Percentiles rank a stretch among this genome's conserved stretches.
These are phyloP conservation scores for Fusarium sp. DNA, from an alignment of 2,329 filamentous ascomycete species.

Conservation along the genomic window DNA sequence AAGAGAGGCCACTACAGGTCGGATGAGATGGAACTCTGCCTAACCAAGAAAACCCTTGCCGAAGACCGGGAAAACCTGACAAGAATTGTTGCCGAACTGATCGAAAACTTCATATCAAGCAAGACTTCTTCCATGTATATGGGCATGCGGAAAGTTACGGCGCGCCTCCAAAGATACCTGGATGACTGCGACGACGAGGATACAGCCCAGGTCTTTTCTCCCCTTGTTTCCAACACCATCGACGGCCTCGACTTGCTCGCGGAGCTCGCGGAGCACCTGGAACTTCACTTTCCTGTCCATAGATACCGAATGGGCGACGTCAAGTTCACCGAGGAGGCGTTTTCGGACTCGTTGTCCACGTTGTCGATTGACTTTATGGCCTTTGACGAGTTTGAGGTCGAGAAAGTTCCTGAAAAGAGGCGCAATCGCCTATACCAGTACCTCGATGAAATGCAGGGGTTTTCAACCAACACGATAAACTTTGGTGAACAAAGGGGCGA, in stretches of 20 bases:
- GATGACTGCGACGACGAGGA: slow-evolving; percentile 28
- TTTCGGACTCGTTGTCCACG: neutral
- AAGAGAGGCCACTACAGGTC: slow-evolving; percentile 6
- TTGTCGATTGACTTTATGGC: slow-evolving; percentile 23
- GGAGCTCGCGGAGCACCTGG: slow-evolving; percentile 37
- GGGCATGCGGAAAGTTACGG: slow-evolving; percentile 35
- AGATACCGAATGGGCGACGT: neutral
- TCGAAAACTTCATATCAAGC: slow-evolving; percentile 39
- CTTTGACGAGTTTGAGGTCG: slow-evolving; percentile 33
- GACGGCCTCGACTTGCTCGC: slow-evolving; percentile 36
- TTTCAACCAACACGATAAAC: neutral
- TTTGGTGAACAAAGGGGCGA: slow-evolving; percentile 34
- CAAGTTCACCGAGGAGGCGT: neutral
- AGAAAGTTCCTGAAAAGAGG: slow-evolving; percentile 2
- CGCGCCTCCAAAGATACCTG: slow-evolving; percentile 26
- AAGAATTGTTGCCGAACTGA: slow-evolving; percentile 31
- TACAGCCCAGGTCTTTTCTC: slow-evolving; percentile 20
- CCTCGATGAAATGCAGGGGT: slow-evolving; percentile 38
- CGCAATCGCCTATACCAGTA: slow-evolving; percentile 25
- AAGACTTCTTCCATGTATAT: slow-evolving; percentile 12
- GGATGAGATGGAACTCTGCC: neutral
- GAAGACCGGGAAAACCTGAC: slow-evolving; percentile 9
- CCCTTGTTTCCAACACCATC: slow-evolving; percentile 36
- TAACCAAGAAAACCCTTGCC: neutral
- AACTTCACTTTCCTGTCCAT: neutral